These are phyloP conservation scores for Dictyostelium firmibasis DNA, from an alignment of 78 protist species.

Conservation along the genomic window DNA sequence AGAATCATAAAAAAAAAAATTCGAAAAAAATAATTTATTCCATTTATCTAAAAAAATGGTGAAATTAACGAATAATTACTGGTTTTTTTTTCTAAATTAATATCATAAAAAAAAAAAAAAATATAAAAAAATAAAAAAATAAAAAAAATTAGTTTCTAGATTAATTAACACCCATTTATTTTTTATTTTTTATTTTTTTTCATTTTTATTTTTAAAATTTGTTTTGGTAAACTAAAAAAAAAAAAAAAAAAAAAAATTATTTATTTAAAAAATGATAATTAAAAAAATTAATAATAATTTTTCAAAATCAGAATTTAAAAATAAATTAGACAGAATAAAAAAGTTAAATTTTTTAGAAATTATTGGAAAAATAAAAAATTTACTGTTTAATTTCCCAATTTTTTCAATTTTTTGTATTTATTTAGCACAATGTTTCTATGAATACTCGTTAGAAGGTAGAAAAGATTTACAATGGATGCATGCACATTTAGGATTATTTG, in stretches of 20 bases:
- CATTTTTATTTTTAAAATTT: neutral
- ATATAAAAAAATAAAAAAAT: too few species aligned
- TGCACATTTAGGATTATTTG: constrained; percentile 27
- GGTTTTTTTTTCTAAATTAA: too few species aligned
- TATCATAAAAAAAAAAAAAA: too few species aligned
- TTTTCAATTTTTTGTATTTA: neutral
- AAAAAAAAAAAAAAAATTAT: neutral
- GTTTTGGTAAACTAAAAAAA: neutral
- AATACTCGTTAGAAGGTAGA: constrained; percentile 50
- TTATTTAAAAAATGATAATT: neutral
- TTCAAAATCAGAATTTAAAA: neutral
- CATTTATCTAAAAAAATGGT: too few species aligned
- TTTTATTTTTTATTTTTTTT: too few species aligned
- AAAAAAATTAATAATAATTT: neutral
- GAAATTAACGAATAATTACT: too few species aligned
- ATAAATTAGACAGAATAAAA: neutral
- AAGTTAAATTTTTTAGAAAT: neutral
- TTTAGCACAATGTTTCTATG: constrained; percentile 20
- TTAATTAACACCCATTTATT: too few species aligned
- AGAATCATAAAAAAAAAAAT: too few species aligned
- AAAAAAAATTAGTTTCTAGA: too few species aligned
- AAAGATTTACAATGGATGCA: constrained; percentile 66
- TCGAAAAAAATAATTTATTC: too few species aligned
- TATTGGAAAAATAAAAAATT: neutral
- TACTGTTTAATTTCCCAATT: neutral